Conservation (phyloP, 164 flowering plant species). For the Akebia trifoliata region DNA sequence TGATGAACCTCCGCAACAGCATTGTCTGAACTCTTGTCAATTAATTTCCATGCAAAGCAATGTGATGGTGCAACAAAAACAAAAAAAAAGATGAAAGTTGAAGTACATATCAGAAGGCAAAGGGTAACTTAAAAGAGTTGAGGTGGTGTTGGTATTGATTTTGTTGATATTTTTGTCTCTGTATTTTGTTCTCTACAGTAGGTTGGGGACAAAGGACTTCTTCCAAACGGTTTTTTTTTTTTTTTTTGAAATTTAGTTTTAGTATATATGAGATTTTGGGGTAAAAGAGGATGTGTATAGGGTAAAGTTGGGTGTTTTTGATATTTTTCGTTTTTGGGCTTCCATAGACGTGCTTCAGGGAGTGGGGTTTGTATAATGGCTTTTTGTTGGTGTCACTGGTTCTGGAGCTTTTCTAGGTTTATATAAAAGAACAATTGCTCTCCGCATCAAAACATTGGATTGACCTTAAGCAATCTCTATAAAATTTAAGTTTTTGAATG, state of each 20-base stretch:
- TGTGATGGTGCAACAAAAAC: background rate
- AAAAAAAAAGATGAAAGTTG: slow-evolving; percentile 1
- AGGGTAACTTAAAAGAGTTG: background rate
- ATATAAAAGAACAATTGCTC: slow-evolving; percentile 19
- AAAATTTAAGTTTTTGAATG: too few species aligned
- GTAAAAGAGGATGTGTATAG: slow-evolving; percentile 33
- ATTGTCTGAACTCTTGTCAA: slow-evolving; percentile 6
- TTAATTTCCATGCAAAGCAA: slow-evolving; percentile 11
- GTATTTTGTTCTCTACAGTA: slow-evolving; percentile 16
- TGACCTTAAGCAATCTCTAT: too few species aligned
- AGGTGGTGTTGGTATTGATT: slow-evolving; percentile 13
- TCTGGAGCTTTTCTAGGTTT: slow-evolving; percentile 1
- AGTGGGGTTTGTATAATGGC: slow-evolving; percentile 28
- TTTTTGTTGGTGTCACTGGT: slow-evolving; percentile 13
- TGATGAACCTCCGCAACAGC: slow-evolving; percentile 2
- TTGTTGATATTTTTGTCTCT: slow-evolving; percentile 24
- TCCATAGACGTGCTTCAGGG: slow-evolving; percentile 8
- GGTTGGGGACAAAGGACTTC: slow-evolving; percentile 12
- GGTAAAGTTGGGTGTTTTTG: slow-evolving; percentile 23
- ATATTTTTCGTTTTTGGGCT: background rate
- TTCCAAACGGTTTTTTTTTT: background rate
- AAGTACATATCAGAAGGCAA: background rate
- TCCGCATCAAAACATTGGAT: slow-evolving; percentile 3
- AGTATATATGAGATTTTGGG: slow-evolving; percentile 45
- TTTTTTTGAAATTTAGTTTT: slow-evolving; percentile 10